These are phyloP conservation scores for Rhodotorula sp. DNA, from an alignment of 1,284 basidiomycete species.

Conservation along the genomic window DNA sequence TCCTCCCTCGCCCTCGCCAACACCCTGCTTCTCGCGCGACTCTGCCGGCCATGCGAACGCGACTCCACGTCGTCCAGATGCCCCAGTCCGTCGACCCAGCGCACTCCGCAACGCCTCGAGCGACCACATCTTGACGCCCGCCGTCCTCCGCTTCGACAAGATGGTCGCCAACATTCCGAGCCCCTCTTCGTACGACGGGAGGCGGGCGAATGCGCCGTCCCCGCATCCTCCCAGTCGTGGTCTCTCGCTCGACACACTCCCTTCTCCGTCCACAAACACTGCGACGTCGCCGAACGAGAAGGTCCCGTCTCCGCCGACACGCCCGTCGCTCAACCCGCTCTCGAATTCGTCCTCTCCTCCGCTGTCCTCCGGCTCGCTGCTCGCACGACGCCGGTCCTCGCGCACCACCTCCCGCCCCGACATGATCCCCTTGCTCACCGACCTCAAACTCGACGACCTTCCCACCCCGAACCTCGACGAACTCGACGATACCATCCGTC, in stretches of 20 bases:
- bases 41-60: not conserved
- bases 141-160: slow-evolving; percentile 14
- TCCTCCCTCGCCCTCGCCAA: not conserved
- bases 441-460: slow-evolving; percentile 9
- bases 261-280: not conserved
- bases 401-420: slow-evolving; percentile 3
- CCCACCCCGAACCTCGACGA: slow-evolving; percentile 14
- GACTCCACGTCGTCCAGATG: not conserved
- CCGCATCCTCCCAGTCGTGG: no score
- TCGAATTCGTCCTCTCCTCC: not conserved
- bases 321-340: slow-evolving; percentile 8
- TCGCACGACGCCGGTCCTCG: slow-evolving; percentile 11
- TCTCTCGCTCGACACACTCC: not conserved
- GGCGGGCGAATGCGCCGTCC: not conserved
- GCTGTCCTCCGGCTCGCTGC: not conserved
- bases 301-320: not conserved
- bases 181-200: not conserved
- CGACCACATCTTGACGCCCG: slow-evolving; percentile 15
- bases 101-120: slow-evolving; percentile 10
- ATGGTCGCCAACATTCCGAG: slow-evolving; percentile 13
- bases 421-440: slow-evolving; percentile 15
- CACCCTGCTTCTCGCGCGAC: slow-evolving; percentile 1
- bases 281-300: not conserved
- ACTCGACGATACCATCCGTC: slow-evolving; percentile 20
- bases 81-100: slow-evolving; percentile 13